Percentiles rank a stretch among this genome's conserved stretches.
phyloP scores from a whole-genome alignment of 106 monocot species.

The Iris macrosiphon region DNA sequence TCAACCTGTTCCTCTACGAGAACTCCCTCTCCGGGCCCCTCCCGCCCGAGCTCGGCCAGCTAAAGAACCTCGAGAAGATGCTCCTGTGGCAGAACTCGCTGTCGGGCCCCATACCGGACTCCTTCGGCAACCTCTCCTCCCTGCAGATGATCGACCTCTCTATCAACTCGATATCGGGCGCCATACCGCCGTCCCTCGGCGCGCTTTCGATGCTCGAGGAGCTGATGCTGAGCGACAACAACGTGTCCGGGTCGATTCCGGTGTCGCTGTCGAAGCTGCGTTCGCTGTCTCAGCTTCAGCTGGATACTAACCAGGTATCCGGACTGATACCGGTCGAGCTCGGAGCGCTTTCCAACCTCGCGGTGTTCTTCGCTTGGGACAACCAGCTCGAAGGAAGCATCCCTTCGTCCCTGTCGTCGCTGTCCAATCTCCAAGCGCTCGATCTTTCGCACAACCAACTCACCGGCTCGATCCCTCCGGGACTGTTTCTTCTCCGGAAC shows the following conservation, averaged over 20 bases:
- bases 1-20: constrained; percentile 83
- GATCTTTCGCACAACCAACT: constrained; percentile 86
- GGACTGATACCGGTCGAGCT: constrained; percentile 66
- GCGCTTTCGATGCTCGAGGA: constrained; percentile 40
- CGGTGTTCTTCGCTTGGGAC: constrained; percentile 77
- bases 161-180: constrained; percentile 92
- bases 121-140: constrained; percentile 55
- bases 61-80: constrained; percentile 52
- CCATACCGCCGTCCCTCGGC: constrained; percentile 55
- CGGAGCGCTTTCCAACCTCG: constrained; percentile 40
- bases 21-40: constrained; percentile 67
- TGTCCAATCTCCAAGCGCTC: constrained; percentile 55
- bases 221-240: constrained; percentile 92
- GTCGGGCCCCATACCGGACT: constrained; percentile 55
- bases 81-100: constrained; percentile 90
- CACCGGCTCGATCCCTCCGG: constrained; percentile 75
- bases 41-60: constrained; percentile 53
- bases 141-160: constrained; percentile 75
- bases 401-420: constrained; percentile 39
- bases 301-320: constrained; percentile 77
- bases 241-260: constrained; percentile 82
- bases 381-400: constrained; percentile 90
- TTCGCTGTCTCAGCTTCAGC: constrained; percentile 51
- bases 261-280: constrained; percentile 49
- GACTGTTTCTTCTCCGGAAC: constrained; percentile 61